Evolutionary conservation across 2,329 filamentous ascomycete genomes (phyloP), one percentile per base, ranked within the genome.

Genomic region (Dactylellina haptotyla): DNA sequence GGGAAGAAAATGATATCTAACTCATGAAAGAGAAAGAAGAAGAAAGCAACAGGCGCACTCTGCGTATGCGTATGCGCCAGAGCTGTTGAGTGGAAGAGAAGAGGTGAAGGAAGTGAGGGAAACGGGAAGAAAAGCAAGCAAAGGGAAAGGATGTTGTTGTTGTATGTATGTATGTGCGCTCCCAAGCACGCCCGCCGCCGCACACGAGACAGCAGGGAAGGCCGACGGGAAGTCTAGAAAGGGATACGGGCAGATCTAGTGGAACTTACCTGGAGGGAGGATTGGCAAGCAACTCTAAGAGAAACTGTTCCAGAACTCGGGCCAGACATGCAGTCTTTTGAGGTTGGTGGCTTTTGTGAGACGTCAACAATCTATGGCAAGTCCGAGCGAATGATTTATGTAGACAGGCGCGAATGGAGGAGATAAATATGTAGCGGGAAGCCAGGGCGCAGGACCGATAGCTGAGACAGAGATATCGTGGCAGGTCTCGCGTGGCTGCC

Each of bases 401-500:
- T 37, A 50, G 53, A 62, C n/a, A 48, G 54, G 59, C 67, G 59
- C 53, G 25, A 61, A 61, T 12, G 41, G 25, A 59, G 43, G 26
- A 64, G 46, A 46, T 23, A 20, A 26, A 62, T 26, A 57, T 34
- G 28, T 59, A 43, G 54, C 39, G 46, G 69, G 69, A 73, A 73
- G 61, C 69, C 54, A 73, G 69, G 53, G 67, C 61, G 61, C 59
- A 59, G 34, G 46, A 54, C 39, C 30, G 34, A 59, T 54, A 73
- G 61, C 61, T 66, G 69, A 73, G 54, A 66, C 69, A 66, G 28
- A 61, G 53, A 65, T 66, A 73, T 73, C 69, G 69, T 73, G 69
- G 69, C 69, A 72, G 26, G 23, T 30, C 51, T 73, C 69, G 69
- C 69, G 69, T 73, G 69, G 69, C 69, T 39, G 54, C 45, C 61